Base-by-base conservation (phyloP, 2,329 filamentous ascomycete species). In the Stagonosporopsis chrysanthemi region DNA sequence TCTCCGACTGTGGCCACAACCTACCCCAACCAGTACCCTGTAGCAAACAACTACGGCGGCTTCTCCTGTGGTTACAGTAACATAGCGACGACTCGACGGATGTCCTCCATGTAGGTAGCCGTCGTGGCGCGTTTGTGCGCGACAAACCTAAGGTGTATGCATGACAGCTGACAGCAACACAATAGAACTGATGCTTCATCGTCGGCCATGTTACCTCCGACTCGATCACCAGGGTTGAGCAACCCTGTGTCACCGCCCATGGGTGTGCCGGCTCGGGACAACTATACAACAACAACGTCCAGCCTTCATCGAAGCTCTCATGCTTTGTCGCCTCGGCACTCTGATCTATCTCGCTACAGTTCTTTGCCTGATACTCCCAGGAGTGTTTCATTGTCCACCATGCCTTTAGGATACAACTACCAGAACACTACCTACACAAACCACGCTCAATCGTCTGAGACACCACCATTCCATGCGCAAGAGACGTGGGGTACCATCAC, bases 401-500 rank as follows among this genome's bases (percentile, higher is more conserved):
- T 75, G 67, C 62, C 73, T 51, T 24, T 75, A 33, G 57, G 57
- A 28, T 67, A 73, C 45, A 70, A 61, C 48, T 60, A 66, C 42
- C 59, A 61, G 40, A 65, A 28, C n/a, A 36, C 42, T 61, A 67
- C 55, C 22, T 64, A 55, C 36, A 47, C 51, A 62, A 65, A 52
- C 57, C 67, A 71, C 31, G 52, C 60, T 6, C 56, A 61, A 23
- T 44, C 53, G 7, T 31, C 44, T 9, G 74, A 75, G 22, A 77
- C 75, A 26, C 81, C 81, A 29, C 81, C 81, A 4, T 83, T 81
- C 70, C 75, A 77, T 31, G 60, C 72, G 17, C 78, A 81, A 33
- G 76, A 81, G 51, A 81, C 80, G 35, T 79, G 88, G 49, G 85
- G 86, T 38, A 83, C 83, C n/a, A 82, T 92, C 52, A 82, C 83